Conservation (phyloP, 2,329 filamentous ascomycete genomes). For the Calonectria montana region DNA sequence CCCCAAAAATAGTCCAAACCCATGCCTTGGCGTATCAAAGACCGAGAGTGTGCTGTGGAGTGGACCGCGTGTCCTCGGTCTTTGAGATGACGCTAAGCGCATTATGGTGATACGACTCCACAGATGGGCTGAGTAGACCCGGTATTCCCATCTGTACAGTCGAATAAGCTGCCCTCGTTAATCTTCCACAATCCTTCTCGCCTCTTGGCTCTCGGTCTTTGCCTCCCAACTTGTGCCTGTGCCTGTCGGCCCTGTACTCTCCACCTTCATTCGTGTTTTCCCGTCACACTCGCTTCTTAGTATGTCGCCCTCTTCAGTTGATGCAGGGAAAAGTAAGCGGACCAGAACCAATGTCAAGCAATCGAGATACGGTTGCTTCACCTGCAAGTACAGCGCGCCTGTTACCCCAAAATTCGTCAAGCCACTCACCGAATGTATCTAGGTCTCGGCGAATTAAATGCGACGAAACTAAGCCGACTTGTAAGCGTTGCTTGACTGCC, state of each 20-base stretch:
- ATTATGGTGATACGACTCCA: not conserved
- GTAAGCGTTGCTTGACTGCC: constrained; percentile 27
- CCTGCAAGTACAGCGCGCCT: constrained; percentile 34
- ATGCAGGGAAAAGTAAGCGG: constrained; percentile 14
- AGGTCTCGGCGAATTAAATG: constrained; percentile 37
- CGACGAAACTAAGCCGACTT: constrained; percentile 33
- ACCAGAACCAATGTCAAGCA: constrained; percentile 39
- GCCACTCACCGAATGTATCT: not conserved
- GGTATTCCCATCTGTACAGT: not conserved
- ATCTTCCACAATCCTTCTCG: not conserved
- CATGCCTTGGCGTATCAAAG: not conserved
- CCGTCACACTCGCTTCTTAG: not conserved
- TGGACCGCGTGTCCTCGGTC: constrained; percentile 10
- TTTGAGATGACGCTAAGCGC: constrained; percentile 9
- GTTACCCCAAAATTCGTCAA: not conserved
- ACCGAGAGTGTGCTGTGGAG: not conserved
- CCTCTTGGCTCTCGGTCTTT: not conserved
- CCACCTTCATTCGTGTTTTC: constrained; percentile 13
- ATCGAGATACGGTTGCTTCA: constrained; percentile 37
- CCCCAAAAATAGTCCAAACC: not conserved
- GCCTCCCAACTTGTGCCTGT: not conserved
- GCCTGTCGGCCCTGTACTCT: constrained; percentile 6
- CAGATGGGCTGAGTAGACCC: not conserved
- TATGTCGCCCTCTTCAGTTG: not conserved
- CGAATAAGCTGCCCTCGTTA: not conserved